Evolutionary conservation across 2,329 filamentous ascomycete species (phyloP).

Genomic region (Helotiales sp.): DNA sequence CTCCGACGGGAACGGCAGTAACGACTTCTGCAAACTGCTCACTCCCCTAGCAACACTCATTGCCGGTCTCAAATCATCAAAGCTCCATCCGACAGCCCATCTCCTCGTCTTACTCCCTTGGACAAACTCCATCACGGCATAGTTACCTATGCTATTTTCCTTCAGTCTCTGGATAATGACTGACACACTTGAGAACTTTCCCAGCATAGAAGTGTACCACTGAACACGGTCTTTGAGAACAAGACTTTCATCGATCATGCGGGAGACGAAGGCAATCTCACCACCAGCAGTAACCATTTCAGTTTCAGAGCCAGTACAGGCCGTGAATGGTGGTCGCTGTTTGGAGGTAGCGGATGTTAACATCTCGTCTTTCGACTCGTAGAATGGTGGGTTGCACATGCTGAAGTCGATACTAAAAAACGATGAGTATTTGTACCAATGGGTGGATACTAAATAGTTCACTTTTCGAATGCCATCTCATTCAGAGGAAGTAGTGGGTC

Average conservation of each 20-base stretch:
- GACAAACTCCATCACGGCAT: constrained; percentile 76
- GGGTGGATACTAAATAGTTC: constrained; percentile 6
- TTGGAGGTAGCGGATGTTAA: constrained; percentile 65
- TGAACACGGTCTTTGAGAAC: constrained; percentile 58
- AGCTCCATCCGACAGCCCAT: constrained; percentile 92
- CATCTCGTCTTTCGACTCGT: constrained; percentile 72
- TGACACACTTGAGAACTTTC: constrained; percentile 71
- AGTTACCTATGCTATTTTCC: constrained; percentile 67
- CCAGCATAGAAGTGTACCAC: constrained; percentile 93
- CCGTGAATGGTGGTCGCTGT: constrained; percentile 64
- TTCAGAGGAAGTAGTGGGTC: constrained; percentile 61
- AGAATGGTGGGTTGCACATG: constrained; percentile 97
- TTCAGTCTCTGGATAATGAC: constrained; percentile 60
- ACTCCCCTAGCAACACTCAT: constrained; percentile 41
- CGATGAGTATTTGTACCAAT: constrained; percentile 12
- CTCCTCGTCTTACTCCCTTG: constrained; percentile 77
- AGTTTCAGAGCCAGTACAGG: constrained; percentile 71
- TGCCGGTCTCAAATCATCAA: constrained; percentile 63
- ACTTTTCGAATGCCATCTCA: constrained; percentile 45
- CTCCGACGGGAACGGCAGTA: constrained; percentile 53
- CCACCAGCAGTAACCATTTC: constrained; percentile 88
- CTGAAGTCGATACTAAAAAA: constrained; percentile 67
- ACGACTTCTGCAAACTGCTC: constrained; percentile 44
- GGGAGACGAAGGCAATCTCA: constrained; percentile 71
- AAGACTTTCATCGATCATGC: constrained; percentile 71